Percentiles rank a stretch among this genome's conserved stretches.
These are phyloP conservation scores for Ceratocystiopsis brevicomis DNA, from an alignment of 2,329 filamentous ascomycete species.

Conservation along the genomic window DNA sequence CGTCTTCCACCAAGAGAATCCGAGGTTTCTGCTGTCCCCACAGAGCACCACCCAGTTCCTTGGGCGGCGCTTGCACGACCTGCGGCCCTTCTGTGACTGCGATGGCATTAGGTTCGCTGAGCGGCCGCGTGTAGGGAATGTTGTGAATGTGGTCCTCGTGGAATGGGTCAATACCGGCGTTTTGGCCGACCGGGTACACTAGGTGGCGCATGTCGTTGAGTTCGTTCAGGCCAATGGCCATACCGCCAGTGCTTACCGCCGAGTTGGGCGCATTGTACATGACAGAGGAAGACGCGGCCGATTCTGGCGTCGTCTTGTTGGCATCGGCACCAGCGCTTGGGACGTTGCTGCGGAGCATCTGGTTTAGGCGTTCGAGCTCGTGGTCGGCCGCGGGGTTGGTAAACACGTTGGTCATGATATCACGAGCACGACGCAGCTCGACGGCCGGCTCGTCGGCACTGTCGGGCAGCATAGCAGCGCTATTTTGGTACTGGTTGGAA, in stretches of 20 bases:
- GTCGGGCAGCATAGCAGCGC: slow-evolving; percentile 20
- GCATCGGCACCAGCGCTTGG: slow-evolving; percentile 13
- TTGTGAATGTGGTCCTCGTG: slow-evolving; percentile 88
- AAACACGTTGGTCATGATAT: slow-evolving; percentile 33
- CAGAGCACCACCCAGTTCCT: slow-evolving; percentile 23
- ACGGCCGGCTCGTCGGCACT: slow-evolving; percentile 26
- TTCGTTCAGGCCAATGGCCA: slow-evolving; percentile 27
- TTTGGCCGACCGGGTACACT: slow-evolving; percentile 81
- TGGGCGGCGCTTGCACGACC: slow-evolving; percentile 17
- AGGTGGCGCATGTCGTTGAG: slow-evolving; percentile 42
- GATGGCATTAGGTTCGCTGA: slow-evolving; percentile 31
- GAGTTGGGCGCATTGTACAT: slow-evolving; percentile 35
- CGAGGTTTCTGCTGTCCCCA: slow-evolving; percentile 50
- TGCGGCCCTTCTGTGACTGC: slow-evolving; percentile 22
- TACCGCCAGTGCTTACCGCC: slow-evolving; percentile 18
- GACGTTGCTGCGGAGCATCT: slow-evolving; percentile 23
- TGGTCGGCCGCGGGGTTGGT: slow-evolving; percentile 33
- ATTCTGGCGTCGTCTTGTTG: slow-evolving; percentile 28
- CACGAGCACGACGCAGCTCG: slow-evolving; percentile 36
- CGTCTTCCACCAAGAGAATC: slow-evolving; percentile 79
- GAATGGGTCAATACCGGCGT: slow-evolving; percentile 85
- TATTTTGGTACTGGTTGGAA: slow-evolving; percentile 20
- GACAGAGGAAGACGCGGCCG: slow-evolving; percentile 25
- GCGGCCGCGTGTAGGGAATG: slow-evolving; percentile 66
- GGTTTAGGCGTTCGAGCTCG: slow-evolving; percentile 36